These are phyloP conservation scores for Chamaecyparis obtusa DNA, from an alignment of 75 land plant species.

Conservation along the genomic window DNA sequence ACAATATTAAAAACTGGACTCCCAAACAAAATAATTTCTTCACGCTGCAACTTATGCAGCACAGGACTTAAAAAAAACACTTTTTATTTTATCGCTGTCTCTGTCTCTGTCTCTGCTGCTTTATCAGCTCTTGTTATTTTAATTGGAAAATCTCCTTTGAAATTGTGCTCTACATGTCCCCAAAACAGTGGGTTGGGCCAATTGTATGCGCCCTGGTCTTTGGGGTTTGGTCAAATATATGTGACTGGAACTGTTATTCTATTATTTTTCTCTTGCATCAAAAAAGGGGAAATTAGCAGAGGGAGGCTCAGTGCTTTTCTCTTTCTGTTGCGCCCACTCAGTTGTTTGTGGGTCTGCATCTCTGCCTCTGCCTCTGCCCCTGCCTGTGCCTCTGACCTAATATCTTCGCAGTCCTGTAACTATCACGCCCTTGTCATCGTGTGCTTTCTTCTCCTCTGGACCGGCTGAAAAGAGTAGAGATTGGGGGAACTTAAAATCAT, in stretches of 20 bases:
- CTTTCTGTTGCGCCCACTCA: not conserved
- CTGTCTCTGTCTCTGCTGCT: not conserved
- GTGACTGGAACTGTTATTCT: not conserved
- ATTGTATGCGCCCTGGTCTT: not conserved
- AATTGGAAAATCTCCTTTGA: not conserved
- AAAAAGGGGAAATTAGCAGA: not conserved
- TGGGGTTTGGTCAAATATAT: not conserved
- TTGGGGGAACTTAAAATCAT: not conserved
- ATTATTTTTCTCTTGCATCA: not conserved
- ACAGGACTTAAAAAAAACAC: not conserved
- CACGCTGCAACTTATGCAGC: conserved; percentile 2
- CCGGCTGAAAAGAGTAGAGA: not conserved
- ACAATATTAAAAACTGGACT: not conserved
- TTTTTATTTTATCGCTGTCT: not conserved
- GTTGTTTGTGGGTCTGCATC: not conserved
- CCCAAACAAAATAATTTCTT: not conserved
- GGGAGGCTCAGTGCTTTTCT: not conserved
- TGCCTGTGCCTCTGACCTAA: not conserved
- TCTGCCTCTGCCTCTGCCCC: not conserved
- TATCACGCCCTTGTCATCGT: not conserved
- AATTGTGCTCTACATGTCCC: not conserved
- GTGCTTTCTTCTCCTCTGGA: not conserved
- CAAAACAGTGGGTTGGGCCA: not conserved
- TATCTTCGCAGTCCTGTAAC: not conserved
- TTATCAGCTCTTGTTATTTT: not conserved